Base-by-base conservation (phyloP, 108 stramenopile species). In the Cyclotella cryptica region DNA sequence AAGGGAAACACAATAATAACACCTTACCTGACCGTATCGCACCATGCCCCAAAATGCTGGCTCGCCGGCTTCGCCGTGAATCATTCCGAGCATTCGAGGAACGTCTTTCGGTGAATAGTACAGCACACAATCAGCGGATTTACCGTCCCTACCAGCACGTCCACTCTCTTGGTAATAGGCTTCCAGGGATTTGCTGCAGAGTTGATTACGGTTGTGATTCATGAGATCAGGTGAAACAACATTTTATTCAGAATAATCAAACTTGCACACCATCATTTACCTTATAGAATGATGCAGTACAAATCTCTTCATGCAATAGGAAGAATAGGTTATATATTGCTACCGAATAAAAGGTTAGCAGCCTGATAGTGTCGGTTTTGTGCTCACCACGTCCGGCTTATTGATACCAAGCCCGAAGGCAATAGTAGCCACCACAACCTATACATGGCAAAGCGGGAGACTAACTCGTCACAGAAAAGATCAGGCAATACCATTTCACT, bases 351-450 rank as follows among this genome's bases (percentile, higher is more conserved):
- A 19, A 40, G 12, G 6, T 21, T 52, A 10, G 29, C 13, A 5
- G 19, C 8, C 3, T 8, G 19, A 51, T 19, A 6, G 18, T 51
- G 19, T 3, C 3, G 6, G 35, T 6, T 1, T 13, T 79, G 68
- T 84, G n/a, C 60, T 35, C 15, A 61, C 65, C 35, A 92, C 91
- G 54, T 92, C 83, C 39, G 96, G 88, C 61, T 97, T 95, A 85
- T 99, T 97, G 75, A 99, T 98, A 22, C 98, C 98, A 67, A 99
- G 82, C 17, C 98, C 98, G 85, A 97, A 99, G 0, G 98, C 98
- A 66, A 98, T 96, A 24, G 98, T 98, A 1, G 96, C 99, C 22
- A 90, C 96, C 17, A 89, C 96, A 44, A 65, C 64, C 64, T 65
- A 15, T 26, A 27, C 17, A 21, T 14, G 24, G 64, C 5, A 65